These are phyloP conservation scores for Fusarium solani-melongenae DNA, from an alignment of 2,329 filamentous ascomycete species.

Conservation along the genomic window DNA sequence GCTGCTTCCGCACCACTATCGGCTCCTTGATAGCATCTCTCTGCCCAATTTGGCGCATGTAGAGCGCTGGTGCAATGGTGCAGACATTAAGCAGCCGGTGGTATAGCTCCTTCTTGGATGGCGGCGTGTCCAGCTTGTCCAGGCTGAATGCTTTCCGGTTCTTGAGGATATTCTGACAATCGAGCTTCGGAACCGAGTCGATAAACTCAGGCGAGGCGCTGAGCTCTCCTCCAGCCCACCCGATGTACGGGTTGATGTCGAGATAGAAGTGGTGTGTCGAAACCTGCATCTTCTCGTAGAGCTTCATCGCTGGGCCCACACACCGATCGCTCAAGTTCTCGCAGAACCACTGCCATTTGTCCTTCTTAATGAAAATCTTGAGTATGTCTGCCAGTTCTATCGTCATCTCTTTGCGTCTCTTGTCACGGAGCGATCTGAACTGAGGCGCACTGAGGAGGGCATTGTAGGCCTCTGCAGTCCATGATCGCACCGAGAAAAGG, in stretches of 20 bases:
- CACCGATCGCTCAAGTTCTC: slow-evolving; percentile 42
- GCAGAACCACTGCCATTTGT: slow-evolving; percentile 36
- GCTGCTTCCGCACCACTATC: slow-evolving; percentile 50
- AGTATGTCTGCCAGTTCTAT: slow-evolving; percentile 44
- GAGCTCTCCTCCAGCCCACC: slow-evolving; percentile 38
- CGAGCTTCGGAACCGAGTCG: slow-evolving; percentile 45
- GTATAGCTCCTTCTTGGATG: slow-evolving; percentile 47
- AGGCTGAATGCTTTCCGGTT: slow-evolving; percentile 51
- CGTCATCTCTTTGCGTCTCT: slow-evolving; percentile 42
- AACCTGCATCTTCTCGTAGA: slow-evolving; percentile 53
- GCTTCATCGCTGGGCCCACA: slow-evolving; percentile 49
- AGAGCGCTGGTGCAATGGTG: slow-evolving; percentile 50
- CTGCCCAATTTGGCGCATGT: slow-evolving; percentile 51
- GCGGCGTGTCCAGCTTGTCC: slow-evolving; percentile 46
- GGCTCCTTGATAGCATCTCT: slow-evolving; percentile 49
- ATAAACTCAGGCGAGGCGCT: slow-evolving; percentile 46
- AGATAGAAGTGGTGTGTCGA: slow-evolving; percentile 54
- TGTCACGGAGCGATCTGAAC: slow-evolving; percentile 42
- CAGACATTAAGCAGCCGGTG: slow-evolving; percentile 48
- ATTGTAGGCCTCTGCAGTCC: slow-evolving; percentile 52
- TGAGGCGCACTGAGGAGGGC: slow-evolving; percentile 47
- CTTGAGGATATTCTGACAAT: slow-evolving; percentile 51
- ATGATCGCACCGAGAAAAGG: slow-evolving; percentile 50
- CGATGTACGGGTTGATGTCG: slow-evolving; percentile 47
- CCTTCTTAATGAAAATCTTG: slow-evolving; percentile 43